Evolutionary conservation across 495 filamentous ascomycete genomes (phyloP).

Genomic region (Xylaria curta): DNA sequence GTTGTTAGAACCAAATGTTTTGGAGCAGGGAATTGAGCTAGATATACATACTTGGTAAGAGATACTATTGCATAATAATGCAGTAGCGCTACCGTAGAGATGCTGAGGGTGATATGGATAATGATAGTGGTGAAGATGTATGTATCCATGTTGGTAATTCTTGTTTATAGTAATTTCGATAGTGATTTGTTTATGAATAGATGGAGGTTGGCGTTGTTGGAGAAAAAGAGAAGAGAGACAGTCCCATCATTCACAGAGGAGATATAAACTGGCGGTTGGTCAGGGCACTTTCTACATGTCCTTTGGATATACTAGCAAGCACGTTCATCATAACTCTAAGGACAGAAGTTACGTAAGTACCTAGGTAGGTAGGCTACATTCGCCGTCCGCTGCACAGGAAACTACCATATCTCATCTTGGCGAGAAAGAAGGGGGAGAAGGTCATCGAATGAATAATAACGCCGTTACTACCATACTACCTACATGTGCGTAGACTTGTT

Average conservation of each 20-base stretch:
- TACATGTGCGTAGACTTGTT: neutral
- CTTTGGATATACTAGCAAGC: neutral
- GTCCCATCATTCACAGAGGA: neutral
- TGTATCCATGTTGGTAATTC: neutral
- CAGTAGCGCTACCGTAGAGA: too few relatives aligned
- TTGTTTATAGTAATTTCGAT: neutral
- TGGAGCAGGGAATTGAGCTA: too few relatives aligned
- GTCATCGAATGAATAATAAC: neutral
- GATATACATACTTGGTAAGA: neutral
- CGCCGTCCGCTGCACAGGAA: neutral
- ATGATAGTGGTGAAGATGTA: neutral
- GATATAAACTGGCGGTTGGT: neutral
- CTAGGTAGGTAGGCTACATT: neutral
- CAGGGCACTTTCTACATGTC: neutral
- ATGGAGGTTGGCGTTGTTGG: too few relatives aligned
- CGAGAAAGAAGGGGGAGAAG: neutral
- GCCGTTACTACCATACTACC: neutral
- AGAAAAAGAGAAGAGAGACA: too few relatives aligned
- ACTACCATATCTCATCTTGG: neutral
- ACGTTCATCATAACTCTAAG: too few relatives aligned
- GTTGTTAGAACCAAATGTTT: too few relatives aligned
- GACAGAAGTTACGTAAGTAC: neutral
- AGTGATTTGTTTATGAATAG: neutral
- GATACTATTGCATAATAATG: too few relatives aligned
- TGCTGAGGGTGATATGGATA: too few relatives aligned